phyloP scores from a whole-genome alignment of 768 basidiomycete species.

The Tylopilus rubrobrunneus region DNA sequence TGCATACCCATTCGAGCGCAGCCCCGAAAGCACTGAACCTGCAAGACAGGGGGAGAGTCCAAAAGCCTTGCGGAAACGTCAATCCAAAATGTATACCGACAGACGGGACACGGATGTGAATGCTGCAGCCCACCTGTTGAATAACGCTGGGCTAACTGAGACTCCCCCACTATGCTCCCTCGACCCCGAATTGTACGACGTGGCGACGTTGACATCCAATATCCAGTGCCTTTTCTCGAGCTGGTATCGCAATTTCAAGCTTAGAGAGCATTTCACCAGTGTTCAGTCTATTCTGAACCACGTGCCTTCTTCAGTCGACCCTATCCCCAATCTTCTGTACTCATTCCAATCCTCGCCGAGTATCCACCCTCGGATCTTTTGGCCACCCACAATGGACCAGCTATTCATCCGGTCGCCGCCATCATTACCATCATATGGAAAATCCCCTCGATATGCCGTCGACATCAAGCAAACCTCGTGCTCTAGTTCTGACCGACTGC shows the following conservation, averaged over 20 bases:
- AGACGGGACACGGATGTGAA: constrained; percentile 8
- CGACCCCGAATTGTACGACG: constrained; percentile 1
- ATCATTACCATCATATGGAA: background rate
- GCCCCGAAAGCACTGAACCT: constrained; percentile 9
- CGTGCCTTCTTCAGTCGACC: background rate
- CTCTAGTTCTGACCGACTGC: background rate
- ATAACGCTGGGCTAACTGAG: constrained; percentile 18
- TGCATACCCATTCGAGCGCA: constrained; percentile 4
- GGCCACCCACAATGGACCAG: background rate
- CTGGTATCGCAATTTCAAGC: constrained; percentile 14
- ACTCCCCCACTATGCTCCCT: constrained; percentile 7
- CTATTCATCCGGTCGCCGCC: constrained; percentile 7
- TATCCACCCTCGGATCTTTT: background rate
- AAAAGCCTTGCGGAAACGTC: constrained; percentile 1
- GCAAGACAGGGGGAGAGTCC: background rate
- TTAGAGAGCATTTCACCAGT: constrained; percentile 12
- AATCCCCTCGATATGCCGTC: background rate
- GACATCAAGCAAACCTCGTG: background rate
- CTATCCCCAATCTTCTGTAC: background rate
- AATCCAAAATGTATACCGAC: background rate
- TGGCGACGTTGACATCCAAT: background rate
- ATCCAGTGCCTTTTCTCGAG: constrained; percentile 4
- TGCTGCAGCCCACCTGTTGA: background rate
- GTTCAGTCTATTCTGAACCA: constrained; percentile 10
- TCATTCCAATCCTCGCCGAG: background rate